Conservation (phyloP, 306 rosid genomes). For the Citrullus mucosospermus region DNA sequence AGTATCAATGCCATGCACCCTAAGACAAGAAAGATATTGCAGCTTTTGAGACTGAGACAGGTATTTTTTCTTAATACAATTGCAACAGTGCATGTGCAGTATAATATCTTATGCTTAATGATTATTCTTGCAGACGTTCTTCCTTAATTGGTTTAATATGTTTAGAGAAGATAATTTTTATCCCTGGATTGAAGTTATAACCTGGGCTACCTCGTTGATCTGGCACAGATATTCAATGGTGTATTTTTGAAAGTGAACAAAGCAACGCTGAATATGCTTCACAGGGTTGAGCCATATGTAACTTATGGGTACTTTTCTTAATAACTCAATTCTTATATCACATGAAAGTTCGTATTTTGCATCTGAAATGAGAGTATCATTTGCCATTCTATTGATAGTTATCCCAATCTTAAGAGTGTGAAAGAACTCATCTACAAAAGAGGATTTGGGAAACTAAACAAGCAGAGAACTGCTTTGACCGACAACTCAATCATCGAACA, state of each 20-base stretch:
- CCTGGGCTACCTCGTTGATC: not conserved
- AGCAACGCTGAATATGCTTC: conserved; percentile 81
- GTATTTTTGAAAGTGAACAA: conserved; percentile 88
- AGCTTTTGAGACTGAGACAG: conserved; percentile 87
- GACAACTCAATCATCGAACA: conserved; percentile 31
- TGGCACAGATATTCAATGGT: conserved; percentile 65
- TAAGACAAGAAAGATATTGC: conserved; percentile 60
- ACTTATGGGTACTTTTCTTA: conserved; percentile 52
- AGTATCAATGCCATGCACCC: conserved; percentile 92
- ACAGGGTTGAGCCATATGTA: conserved; percentile 79
- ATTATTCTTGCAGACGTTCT: not conserved
- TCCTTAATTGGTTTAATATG: not conserved
- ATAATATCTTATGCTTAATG: not conserved
- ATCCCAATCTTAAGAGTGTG: conserved; percentile 70
- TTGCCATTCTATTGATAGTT: conserved; percentile 15
- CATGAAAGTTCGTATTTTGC: not conserved
- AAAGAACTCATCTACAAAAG: conserved; percentile 64
- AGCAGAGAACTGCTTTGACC: conserved; percentile 32
- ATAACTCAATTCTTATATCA: not conserved
- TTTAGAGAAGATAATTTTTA: not conserved
- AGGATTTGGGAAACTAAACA: conserved; percentile 33
- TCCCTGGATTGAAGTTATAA: not conserved
- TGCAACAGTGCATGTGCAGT: not conserved
- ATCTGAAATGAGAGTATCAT: not conserved
- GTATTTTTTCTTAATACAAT: conserved; percentile 11